These are phyloP conservation scores for Kazachstania africana DNA, from an alignment of 805 yeast species.

Conservation along the genomic window DNA sequence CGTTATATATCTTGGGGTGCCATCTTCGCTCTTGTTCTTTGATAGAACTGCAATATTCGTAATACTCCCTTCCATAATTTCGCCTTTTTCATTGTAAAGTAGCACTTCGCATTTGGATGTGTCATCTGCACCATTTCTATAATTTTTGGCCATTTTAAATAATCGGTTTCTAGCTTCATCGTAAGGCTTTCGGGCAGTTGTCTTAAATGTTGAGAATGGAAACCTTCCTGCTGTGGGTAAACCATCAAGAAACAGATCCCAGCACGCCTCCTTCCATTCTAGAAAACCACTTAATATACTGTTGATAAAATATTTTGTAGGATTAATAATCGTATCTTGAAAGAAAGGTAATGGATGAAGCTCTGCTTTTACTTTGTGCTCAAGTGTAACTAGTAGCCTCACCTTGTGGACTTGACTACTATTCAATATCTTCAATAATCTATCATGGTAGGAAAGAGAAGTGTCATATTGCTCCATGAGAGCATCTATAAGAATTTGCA, in stretches of 20 bases:
- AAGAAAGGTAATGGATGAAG: constrained; percentile 21
- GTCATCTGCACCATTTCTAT: constrained; percentile 1
- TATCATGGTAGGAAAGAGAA: constrained; percentile 1
- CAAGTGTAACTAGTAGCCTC: constrained; percentile 32
- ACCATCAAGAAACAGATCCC: constrained; percentile 54
- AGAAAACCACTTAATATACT: constrained; percentile 18
- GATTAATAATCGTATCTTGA: constrained; percentile 1
- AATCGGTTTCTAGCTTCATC: constrained; percentile 41
- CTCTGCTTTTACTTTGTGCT: constrained; percentile 29
- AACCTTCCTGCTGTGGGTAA: constrained; percentile 39
- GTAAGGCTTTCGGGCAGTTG: constrained; percentile 61
- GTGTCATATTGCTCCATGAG: constrained; percentile 17
- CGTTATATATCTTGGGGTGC: constrained; percentile 48
- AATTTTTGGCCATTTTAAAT: constrained; percentile 15
- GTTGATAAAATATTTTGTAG: constrained; percentile 17
- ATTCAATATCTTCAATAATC: constrained; percentile 10
- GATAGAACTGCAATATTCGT: constrained; percentile 58
- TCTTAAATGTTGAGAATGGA: constrained; percentile 79
- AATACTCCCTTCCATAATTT: constrained; percentile 71
- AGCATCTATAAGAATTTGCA: constrained; percentile 30
- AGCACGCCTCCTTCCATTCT: constrained; percentile 24
- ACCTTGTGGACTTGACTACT: constrained; percentile 33
- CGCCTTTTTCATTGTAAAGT: constrained; percentile 45
- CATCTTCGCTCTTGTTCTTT: constrained; percentile 2
- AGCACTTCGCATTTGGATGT: constrained; percentile 76